phyloP scores from a whole-genome alignment of 2,329 filamentous ascomycete genomes.

The Alternaria tenuissima region DNA sequence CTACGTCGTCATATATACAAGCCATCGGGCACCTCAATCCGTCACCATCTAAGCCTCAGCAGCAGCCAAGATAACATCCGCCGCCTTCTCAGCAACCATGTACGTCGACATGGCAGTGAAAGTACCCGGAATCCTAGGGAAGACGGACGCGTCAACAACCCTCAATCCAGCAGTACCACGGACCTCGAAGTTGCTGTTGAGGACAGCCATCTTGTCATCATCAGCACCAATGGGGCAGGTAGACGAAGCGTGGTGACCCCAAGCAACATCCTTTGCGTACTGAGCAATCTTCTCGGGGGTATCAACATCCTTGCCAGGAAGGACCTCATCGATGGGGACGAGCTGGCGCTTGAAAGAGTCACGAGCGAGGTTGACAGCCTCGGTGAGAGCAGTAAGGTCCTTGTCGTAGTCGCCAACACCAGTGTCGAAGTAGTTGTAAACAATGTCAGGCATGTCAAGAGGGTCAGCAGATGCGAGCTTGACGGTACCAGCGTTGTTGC shows the following conservation, averaged over 20 bases:
- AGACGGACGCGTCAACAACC: conserved; percentile 53
- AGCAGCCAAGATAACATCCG: conserved; percentile 60
- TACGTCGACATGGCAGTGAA: conserved; percentile 64
- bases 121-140: conserved; percentile 57
- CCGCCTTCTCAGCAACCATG: conserved; percentile 69
- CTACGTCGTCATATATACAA: not conserved
- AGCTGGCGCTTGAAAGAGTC: conserved; percentile 45
- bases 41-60: conserved; percentile 1
- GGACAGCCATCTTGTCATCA: conserved; percentile 60
- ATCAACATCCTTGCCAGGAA: conserved; percentile 59
- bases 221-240: conserved; percentile 65
- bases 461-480: conserved; percentile 68
- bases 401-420: conserved; percentile 69
- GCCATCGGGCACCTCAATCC: too few relatives aligned
- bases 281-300: conserved; percentile 42
- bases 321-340: conserved; percentile 54
- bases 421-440: conserved; percentile 52
- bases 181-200: conserved; percentile 62
- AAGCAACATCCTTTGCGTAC: conserved; percentile 42
- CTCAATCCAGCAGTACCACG: conserved; percentile 61
- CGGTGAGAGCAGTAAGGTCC: conserved; percentile 61
- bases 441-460: conserved; percentile 68
- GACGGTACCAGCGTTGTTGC: conserved; percentile 69
- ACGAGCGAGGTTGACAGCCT: conserved; percentile 62
- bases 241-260: conserved; percentile 65